These are phyloP conservation scores for Phanerochaete sordida DNA, from an alignment of 768 basidiomycete species.

Conservation along the genomic window DNA sequence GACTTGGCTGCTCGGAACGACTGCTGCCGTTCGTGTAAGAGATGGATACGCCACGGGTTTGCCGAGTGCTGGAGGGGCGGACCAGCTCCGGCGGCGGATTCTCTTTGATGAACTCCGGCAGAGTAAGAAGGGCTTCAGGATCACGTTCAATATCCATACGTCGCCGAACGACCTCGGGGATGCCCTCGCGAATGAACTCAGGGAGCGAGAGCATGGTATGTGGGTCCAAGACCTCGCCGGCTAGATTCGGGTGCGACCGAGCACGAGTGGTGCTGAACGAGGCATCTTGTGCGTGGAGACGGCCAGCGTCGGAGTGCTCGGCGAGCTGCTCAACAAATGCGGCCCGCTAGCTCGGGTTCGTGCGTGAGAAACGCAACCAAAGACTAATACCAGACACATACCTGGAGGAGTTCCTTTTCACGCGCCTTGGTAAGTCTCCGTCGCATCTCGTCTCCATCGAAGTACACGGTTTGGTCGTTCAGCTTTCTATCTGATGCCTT, in stretches of 20 bases:
- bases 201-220: slow-evolving; percentile 41
- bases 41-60: slow-evolving; percentile 9
- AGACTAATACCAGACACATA: slow-evolving; percentile 25
- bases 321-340: slow-evolving; percentile 74
- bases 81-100: slow-evolving; percentile 24
- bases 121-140: slow-evolving; percentile 28
- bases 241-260: not conserved
- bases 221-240: slow-evolving; percentile 25
- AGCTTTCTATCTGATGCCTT: slow-evolving; percentile 51
- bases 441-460: slow-evolving; percentile 57
- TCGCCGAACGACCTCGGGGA: slow-evolving; percentile 21
- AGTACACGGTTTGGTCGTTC: slow-evolving; percentile 32
- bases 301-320: slow-evolving; percentile 66
- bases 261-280: slow-evolving; percentile 34
- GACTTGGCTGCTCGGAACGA: not conserved
- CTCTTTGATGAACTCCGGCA: slow-evolving; percentile 50
- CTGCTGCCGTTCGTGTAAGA: not conserved
- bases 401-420: slow-evolving; percentile 62
- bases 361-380: slow-evolving; percentile 2
- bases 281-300: slow-evolving; percentile 81
- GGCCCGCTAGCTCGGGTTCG: slow-evolving; percentile 49
- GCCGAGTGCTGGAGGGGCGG: not conserved
- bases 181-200: slow-evolving; percentile 39
- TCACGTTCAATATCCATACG: slow-evolving; percentile 26
- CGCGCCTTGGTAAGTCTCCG: slow-evolving; percentile 57